Evolutionary conservation across 2,329 filamentous ascomycete genomes (phyloP).

Genomic region (Erysiphe pulchra): DNA sequence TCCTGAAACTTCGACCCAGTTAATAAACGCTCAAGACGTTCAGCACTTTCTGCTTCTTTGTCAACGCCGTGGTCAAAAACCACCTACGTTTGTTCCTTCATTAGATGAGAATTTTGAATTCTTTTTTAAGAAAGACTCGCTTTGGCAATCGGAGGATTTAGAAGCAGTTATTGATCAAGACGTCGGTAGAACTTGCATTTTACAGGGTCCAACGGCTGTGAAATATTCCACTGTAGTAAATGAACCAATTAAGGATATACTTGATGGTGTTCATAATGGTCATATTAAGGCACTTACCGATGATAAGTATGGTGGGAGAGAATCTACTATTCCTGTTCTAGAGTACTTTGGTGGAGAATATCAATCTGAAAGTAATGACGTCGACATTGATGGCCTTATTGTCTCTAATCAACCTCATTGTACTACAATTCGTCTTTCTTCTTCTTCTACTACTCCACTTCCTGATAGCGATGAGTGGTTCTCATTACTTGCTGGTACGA

Average conservation of each 20-base stretch:
- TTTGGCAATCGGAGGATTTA: conserved; percentile 96
- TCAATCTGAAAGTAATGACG: conserved; percentile 41
- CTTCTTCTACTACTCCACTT: conserved; percentile 44
- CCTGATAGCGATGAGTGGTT: conserved; percentile 69
- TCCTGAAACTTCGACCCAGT: conserved; percentile 64
- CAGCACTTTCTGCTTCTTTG: conserved; percentile 91
- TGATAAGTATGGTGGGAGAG: conserved; percentile 57
- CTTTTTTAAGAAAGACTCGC: conserved; percentile 99
- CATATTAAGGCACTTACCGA: conserved; percentile 60
- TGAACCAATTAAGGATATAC: conserved; percentile 83
- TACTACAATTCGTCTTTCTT: conserved; percentile 61
- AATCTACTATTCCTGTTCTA: conserved; percentile 50
- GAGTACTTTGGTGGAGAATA: conserved; percentile 93
- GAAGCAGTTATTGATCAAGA: conserved; percentile 91
- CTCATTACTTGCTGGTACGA: conserved; percentile 59
- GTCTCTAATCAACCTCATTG: conserved; percentile 58
- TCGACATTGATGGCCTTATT: conserved; percentile 66
- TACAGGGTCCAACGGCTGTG: conserved; percentile 81
- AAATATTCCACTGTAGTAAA: conserved; percentile 76
- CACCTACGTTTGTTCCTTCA: conserved; percentile 83
- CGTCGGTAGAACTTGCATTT: conserved; percentile 82
- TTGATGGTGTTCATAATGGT: conserved; percentile 68
- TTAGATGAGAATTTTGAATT: conserved; percentile 95
- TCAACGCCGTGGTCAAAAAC: conserved; percentile 81
- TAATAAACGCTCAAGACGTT: conserved; percentile 95